These are phyloP conservation scores for Nigrospora osmanthi DNA, from an alignment of 2,329 filamentous ascomycete species.

Conservation along the genomic window DNA sequence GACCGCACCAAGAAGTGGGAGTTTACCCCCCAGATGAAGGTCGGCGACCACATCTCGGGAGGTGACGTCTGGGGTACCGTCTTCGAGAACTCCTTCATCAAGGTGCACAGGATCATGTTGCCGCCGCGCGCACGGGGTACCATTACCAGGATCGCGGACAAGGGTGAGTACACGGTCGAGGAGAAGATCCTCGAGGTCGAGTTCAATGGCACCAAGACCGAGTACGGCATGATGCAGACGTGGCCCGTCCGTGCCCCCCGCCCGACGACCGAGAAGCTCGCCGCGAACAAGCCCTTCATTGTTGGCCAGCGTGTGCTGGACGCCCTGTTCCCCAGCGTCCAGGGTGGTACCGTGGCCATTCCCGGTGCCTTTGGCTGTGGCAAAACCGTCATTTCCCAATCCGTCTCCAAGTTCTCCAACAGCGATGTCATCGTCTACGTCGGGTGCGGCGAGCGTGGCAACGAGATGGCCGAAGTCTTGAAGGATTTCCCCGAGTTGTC, in stretches of 20 bases:
- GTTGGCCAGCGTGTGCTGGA: conserved; percentile 96
- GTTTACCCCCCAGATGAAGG: conserved; percentile 84
- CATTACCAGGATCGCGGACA: conserved; percentile 82
- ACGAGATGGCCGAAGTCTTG: conserved; percentile 99
- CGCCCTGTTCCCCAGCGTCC: conserved; percentile 90
- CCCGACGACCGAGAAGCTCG: conserved; percentile 84
- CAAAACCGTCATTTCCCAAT: conserved; percentile 98
- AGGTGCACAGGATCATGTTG: conserved; percentile 86
- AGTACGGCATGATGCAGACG: conserved; percentile 96
- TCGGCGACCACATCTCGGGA: conserved; percentile 93
- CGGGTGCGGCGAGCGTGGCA: conserved; percentile 83
- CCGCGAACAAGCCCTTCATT: conserved; percentile 83
- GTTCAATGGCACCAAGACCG: conserved; percentile 91
- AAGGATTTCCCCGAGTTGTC: conserved; percentile 99
- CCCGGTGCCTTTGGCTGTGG: conserved; percentile 97
- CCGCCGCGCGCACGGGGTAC: conserved; percentile 85
- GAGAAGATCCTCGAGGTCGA: conserved; percentile 94
- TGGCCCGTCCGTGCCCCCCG: conserved; percentile 97
- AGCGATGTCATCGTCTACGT: conserved; percentile 98
- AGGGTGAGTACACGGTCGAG: conserved; percentile 89
- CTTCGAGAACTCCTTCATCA: conserved; percentile 91
- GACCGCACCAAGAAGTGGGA: conserved; percentile 94
- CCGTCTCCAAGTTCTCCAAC: conserved; percentile 99
- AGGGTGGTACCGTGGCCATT: conserved; percentile 96
- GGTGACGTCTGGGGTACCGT: conserved; percentile 95